Evolutionary conservation across 2,329 filamentous ascomycete genomes (phyloP), one percentile per base, ranked within the genome.

Genomic region (Dothideomycetes sp.): DNA sequence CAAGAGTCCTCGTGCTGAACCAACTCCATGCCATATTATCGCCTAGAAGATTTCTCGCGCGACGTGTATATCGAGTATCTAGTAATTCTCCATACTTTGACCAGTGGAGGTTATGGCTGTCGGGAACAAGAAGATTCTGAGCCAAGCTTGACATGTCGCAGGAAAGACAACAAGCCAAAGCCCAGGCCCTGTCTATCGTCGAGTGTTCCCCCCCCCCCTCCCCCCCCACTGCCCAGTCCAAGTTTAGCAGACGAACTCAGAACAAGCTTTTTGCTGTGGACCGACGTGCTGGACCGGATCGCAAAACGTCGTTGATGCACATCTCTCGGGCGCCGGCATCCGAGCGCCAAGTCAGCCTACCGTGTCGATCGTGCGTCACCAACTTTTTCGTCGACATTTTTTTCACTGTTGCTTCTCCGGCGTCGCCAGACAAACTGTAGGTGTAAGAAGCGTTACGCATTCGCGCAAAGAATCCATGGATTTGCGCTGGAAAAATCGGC

Each of bases 191-290:
- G 20, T 30, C 19, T 27, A n/a, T n/a, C n/a, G n/a, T n/a, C n/a
- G n/a, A n/a, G n/a, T n/a, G n/a, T n/a, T n/a, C n/a, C n/a, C n/a
- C n/a, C n/a, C n/a, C n/a, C n/a, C n/a, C n/a, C n/a, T n/a, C n/a
- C n/a, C n/a, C n/a, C n/a, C n/a, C n/a, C n/a, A n/a, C n/a, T n/a
- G n/a, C 29, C 20, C 37, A 40, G 27, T 28, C 29, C 22, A 27
- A 31, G 4, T 17, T 13, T 11, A 5, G 27, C n/a, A 7, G n/a
- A 29, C 18, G 35, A 40, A 40, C 37, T 40, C 37, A 40, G 33
- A 24, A 40, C 37, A 40, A 40, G 37, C 37, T 29, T 40, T 27
- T n/a, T n/a, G n/a, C n/a, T n/a, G n/a, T n/a, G n/a, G n/a, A n/a
- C n/a, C 28, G 5, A 10, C 17, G 37, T 29, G 20, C n/a, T 25